phyloP scores from a whole-genome alignment of 2,329 filamentous ascomycete species.

The Sporothrix schenckii region DNA sequence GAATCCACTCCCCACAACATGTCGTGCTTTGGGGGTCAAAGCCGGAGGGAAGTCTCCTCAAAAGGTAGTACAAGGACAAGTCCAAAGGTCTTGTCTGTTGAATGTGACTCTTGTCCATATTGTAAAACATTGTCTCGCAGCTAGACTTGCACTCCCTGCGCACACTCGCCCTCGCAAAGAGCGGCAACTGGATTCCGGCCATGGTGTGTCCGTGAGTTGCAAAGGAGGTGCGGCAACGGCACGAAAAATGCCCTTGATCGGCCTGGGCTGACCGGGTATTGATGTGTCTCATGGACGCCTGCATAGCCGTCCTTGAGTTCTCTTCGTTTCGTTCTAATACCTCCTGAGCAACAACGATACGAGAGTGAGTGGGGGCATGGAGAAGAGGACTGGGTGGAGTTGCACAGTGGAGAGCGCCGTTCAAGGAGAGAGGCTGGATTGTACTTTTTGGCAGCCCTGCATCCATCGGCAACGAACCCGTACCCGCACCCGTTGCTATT shows the following conservation, averaged over 20 bases:
- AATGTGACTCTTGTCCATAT: neutral
- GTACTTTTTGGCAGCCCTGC: constrained; percentile 10
- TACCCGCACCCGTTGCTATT: no score
- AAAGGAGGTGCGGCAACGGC: constrained; percentile 19
- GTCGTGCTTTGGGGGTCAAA: neutral
- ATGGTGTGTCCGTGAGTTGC: neutral
- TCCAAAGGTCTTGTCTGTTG: neutral
- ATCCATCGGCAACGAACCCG: neutral
- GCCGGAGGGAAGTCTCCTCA: neutral
- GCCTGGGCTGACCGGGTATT: constrained; percentile 7
- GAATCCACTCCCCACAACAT: neutral
- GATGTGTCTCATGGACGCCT: constrained; percentile 12
- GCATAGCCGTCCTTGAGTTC: neutral
- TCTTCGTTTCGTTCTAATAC: neutral
- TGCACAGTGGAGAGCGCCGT: neutral
- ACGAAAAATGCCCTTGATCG: constrained; percentile 22
- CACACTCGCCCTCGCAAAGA: neutral
- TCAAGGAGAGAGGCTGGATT: constrained; percentile 16
- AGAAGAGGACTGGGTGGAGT: constrained; percentile 3
- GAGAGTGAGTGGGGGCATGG: neutral
- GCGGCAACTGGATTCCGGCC: neutral
- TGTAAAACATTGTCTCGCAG: constrained; percentile 1
- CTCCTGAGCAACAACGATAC: neutral
- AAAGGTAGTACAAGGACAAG: neutral
- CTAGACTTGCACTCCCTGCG: neutral